Evolutionary conservation across 2,329 filamentous ascomycete genomes (phyloP).

Genomic region (Pseudocercospora crystallina): DNA sequence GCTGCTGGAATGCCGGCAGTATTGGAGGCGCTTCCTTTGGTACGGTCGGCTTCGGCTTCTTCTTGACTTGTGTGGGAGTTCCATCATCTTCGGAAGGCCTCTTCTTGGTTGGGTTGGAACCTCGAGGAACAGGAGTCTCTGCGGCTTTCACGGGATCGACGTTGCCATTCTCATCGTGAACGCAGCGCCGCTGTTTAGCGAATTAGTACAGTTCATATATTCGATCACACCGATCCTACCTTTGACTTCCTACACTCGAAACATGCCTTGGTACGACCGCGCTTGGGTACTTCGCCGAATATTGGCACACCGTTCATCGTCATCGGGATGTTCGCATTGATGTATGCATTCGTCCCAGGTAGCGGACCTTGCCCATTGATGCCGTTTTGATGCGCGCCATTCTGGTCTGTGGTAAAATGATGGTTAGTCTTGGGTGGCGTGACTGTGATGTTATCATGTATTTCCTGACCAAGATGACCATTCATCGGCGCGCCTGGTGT

Average conservation of each 20-base stretch:
- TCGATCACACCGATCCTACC: constrained; percentile 43
- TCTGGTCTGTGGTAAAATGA: constrained; percentile 14
- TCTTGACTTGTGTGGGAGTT: constrained; percentile 28
- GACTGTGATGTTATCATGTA: constrained; percentile 31
- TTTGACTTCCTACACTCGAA: constrained; percentile 68
- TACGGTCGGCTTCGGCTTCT: constrained; percentile 24
- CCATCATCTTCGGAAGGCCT: constrained; percentile 45
- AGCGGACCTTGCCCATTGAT: constrained; percentile 21
- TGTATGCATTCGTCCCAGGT: constrained; percentile 34
- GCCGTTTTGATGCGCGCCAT: constrained; percentile 12
- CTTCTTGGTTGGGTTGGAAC: constrained; percentile 56
- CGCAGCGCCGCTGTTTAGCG: constrained; percentile 58
- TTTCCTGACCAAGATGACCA: constrained; percentile 12
- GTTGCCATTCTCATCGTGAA: constrained; percentile 64
- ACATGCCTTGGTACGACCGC: constrained; percentile 60
- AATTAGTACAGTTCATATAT: constrained; percentile 7
- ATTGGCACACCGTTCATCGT: constrained; percentile 59
- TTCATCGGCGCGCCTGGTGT: constrained; percentile 6
- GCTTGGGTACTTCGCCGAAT: constrained; percentile 47
- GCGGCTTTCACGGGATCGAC: constrained; percentile 64
- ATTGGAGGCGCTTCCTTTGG: constrained; percentile 2
- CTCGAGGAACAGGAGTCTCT: constrained; percentile 60
- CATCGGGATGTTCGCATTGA: constrained; percentile 41
- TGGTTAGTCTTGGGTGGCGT: constrained; percentile 25
- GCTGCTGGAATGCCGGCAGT: constrained; percentile 11